Conservation (phyloP, 2,329 filamentous ascomycete species). For the Elsinoe australis region DNA sequence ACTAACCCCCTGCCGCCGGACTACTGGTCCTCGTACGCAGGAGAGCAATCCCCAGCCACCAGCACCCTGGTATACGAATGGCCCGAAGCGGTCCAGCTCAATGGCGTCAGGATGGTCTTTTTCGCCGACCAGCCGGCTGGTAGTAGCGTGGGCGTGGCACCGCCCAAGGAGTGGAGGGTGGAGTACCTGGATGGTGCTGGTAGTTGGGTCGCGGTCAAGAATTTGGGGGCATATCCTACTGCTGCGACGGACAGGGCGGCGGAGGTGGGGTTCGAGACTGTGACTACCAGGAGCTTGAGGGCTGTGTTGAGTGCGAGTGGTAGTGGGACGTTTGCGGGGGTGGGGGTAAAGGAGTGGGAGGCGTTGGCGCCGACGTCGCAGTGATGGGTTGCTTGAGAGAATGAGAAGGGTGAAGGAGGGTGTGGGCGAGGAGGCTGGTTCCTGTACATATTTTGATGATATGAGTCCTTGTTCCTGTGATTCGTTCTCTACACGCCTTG, state of each 20-base stretch:
- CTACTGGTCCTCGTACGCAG: slow-evolving; percentile 12
- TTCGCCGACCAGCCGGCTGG: slow-evolving; percentile 11
- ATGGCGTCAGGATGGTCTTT: slow-evolving; percentile 3
- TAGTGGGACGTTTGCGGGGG: not conserved
- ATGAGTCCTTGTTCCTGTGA: too few species aligned
- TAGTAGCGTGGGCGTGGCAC: not conserved
- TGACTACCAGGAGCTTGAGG: not conserved
- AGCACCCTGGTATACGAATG: not conserved
- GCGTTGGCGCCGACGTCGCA: slow-evolving; percentile 1
- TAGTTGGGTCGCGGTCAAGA: not conserved
- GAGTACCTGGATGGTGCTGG: slow-evolving; percentile 1
- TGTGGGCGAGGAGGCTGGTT: not conserved
- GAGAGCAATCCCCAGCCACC: not conserved
- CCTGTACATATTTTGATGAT: not conserved
- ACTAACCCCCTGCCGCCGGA: slow-evolving; percentile 11
- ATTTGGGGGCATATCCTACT: not conserved
- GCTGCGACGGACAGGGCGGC: slow-evolving; percentile 4
- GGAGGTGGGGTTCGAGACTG: slow-evolving; percentile 1
- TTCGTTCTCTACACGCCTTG: too few species aligned
- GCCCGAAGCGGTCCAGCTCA: not conserved
- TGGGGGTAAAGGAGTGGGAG: slow-evolving; percentile 12
- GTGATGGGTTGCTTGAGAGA: too few species aligned
- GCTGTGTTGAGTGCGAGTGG: slow-evolving; percentile 11
- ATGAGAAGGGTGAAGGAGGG: too few species aligned
- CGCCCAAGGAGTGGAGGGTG: slow-evolving; percentile 6